Percentiles rank a stretch among this genome's conserved stretches.
Evolutionary conservation across 2,329 filamentous ascomycete species (phyloP).

Genomic region (Colletotrichum chrysophilum): DNA sequence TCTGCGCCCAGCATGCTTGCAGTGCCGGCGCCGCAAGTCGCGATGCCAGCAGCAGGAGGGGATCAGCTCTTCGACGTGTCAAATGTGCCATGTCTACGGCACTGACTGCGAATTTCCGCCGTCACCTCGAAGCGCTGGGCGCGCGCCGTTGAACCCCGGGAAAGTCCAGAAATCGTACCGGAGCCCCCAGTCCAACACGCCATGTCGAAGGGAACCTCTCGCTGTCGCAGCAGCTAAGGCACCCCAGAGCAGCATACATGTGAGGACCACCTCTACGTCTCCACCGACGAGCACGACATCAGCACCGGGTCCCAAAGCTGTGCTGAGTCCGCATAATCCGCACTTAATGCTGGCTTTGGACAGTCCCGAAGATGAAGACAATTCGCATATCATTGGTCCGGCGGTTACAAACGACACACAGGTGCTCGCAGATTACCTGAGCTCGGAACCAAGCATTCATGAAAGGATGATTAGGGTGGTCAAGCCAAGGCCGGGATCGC

Average conservation of each 20-base stretch:
- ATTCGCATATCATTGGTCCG: constrained; percentile 63
- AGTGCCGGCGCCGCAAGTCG: constrained; percentile 66
- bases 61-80: constrained; percentile 54
- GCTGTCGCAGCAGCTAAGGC: background rate
- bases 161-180: constrained; percentile 16
- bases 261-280: background rate
- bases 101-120: constrained; percentile 60
- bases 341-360: constrained; percentile 28
- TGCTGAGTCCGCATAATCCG: constrained; percentile 11
- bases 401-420: constrained; percentile 65
- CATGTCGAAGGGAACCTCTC: constrained; percentile 11
- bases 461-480: constrained; percentile 30
- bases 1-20: constrained; percentile 63
- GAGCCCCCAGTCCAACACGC: background rate
- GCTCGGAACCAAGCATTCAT: constrained; percentile 29
- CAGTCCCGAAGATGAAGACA: constrained; percentile 42
- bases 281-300: constrained; percentile 8
- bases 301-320: constrained; percentile 1
- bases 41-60: constrained; percentile 61
- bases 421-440: constrained; percentile 64
- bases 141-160: constrained; percentile 14
- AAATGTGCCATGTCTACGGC: constrained; percentile 63
- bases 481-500: constrained; percentile 1
- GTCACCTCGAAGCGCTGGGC: constrained; percentile 11
- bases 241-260: background rate